Evolutionary conservation across 257 asterid species (phyloP).

Genomic region (Misopates orontium): DNA sequence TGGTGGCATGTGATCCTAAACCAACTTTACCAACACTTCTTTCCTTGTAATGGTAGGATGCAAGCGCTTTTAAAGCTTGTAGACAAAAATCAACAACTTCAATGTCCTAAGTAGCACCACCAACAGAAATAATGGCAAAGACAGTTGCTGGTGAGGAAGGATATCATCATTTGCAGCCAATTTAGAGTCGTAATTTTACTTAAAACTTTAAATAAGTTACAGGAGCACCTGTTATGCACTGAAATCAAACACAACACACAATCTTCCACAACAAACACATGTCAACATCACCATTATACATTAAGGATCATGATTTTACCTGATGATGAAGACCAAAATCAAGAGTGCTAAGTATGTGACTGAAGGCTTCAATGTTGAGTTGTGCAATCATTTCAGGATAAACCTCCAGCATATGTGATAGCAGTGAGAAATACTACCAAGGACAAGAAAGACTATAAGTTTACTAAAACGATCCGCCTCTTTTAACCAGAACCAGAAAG

Average conservation of each 20-base stretch:
- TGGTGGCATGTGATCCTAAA: conserved; percentile 73
- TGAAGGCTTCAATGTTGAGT: conserved; percentile 63
- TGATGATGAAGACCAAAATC: conserved; percentile 85
- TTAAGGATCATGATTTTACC: conserved; percentile 41
- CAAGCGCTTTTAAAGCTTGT: conserved; percentile 78
- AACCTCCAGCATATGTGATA: conserved; percentile 93
- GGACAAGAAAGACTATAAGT: conserved; percentile 34
- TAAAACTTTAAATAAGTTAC: conserved; percentile 2
- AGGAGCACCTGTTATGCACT: background rate
- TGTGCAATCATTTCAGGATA: conserved; percentile 85
- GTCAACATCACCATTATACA: background rate
- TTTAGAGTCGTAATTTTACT: conserved; percentile 3
- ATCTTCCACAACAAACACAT: background rate
- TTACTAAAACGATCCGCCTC: conserved; percentile 16
- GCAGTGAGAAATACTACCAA: conserved; percentile 78
- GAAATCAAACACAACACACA: background rate
- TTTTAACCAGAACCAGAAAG: conserved; percentile 26
- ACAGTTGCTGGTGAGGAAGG: conserved; percentile 11
- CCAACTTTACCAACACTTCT: conserved; percentile 74
- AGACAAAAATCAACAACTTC: conserved; percentile 82
- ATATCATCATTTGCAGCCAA: conserved; percentile 13
- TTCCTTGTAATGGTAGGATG: conserved; percentile 90
- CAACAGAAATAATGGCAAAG: conserved; percentile 23
- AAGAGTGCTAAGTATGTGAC: conserved; percentile 73
- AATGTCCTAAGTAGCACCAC: conserved; percentile 57